phyloP scores from a whole-genome alignment of 23 red algal genomes.

The Gracilaria domingensis region DNA sequence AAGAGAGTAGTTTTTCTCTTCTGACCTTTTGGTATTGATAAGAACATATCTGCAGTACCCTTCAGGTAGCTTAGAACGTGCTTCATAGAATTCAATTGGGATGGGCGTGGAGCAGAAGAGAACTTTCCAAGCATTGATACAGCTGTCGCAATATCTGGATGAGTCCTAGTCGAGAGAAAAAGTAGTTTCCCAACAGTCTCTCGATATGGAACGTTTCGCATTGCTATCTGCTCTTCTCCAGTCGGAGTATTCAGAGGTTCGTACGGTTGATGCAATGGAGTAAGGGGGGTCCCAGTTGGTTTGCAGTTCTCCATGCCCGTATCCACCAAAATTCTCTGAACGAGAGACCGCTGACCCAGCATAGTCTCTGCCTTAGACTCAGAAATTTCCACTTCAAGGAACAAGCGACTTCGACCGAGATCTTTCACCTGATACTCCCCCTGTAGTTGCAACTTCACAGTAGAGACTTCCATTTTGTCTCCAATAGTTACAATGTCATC shows the following conservation, averaged over 20 bases:
- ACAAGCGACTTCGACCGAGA: constrained; percentile 13
- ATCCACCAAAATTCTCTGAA: too few relatives aligned
- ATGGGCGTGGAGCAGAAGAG: neutral
- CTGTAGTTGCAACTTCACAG: neutral
- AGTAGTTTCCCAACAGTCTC: too few relatives aligned
- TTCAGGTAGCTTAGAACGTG: constrained; percentile 42
- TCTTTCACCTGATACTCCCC: neutral
- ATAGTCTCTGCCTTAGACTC: too few relatives aligned
- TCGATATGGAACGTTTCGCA: too few relatives aligned
- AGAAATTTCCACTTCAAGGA: constrained; percentile 14
- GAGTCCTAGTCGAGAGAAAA: too few relatives aligned
- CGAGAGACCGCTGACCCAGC: too few relatives aligned
- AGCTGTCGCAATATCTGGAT: too few relatives aligned
- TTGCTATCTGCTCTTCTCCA: too few relatives aligned
- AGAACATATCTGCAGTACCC: constrained; percentile 7
- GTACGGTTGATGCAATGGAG: too few relatives aligned
- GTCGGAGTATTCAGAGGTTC: too few relatives aligned
- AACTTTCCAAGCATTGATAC: constrained; percentile 14
- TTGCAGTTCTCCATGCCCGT: too few relatives aligned
- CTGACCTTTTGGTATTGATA: neutral
- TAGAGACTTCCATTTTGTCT: neutral
- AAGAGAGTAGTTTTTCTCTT: neutral
- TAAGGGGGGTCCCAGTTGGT: too few relatives aligned
- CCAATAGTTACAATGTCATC: neutral
- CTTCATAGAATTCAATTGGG: constrained; percentile 3